Base-by-base conservation (phyloP, 208 protist species). In the Acanthamoeba healyi region DNA sequence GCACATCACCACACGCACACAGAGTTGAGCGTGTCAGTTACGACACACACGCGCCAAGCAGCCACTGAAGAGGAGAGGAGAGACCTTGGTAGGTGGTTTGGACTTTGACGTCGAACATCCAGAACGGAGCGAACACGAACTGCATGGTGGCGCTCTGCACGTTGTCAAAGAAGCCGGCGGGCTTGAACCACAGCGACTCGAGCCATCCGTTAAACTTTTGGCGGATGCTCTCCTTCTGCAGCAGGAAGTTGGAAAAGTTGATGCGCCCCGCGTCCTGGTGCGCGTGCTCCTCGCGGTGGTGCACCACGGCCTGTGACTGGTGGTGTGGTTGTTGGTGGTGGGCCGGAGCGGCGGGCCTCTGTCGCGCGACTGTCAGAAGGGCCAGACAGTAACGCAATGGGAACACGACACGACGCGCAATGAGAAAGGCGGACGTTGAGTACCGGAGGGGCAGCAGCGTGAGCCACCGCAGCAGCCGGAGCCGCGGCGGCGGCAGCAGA, bases 91-190 rank as follows among this genome's bases (percentile, higher is more conserved):
- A 87, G 46, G 49, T 12, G 9, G 79, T 87, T 58, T 87, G 46
- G 34, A 87, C 79, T 17, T 87, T 54, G 17, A 87, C 79, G 79
- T 87, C 79, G 34, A 87, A 87, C 46, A 87, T 87, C 79, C 79
- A 87, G 29, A 58, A 87, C 5, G 79, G 79, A 29, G n/a, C 49
- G 79, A 63, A 87, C 6, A 61, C 79, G 34, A 63, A 87, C 40
- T 61, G 46, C 49, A 87, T 87, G 34, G 46, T 87, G 19, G 46
- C 79, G 40, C 49, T 87, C 46, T 63, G 40, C 29, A 87, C 46
- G 40, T 87, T 54, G 40, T 87, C 79, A 32, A 87, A 63, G 49
- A 87, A 87, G 42, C 79, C 79, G 10, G 79, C 46, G 9, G 79
- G 79, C 26, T 54, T 87, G 79, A 87, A 87, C 79, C 79, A 87